These are phyloP conservation scores for Lasiodiplodia sp. DNA, from an alignment of 2,329 filamentous ascomycete genomes.

Conservation along the genomic window DNA sequence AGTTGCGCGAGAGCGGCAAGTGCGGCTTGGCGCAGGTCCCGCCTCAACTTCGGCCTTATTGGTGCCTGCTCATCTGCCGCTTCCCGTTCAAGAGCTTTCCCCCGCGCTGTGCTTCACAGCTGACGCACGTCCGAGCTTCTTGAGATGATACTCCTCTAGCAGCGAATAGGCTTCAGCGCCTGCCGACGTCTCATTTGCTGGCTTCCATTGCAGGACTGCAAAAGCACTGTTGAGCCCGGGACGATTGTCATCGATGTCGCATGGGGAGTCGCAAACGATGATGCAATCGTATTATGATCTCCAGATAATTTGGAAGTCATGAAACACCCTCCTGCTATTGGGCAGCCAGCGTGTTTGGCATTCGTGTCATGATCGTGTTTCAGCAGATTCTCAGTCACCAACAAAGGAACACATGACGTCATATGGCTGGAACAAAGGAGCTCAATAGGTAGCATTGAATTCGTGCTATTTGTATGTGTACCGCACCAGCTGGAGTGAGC, in stretches of 20 bases:
- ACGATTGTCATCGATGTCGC: neutral
- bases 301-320: neutral
- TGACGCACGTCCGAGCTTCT: neutral
- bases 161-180: neutral
- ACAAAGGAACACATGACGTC: constrained; percentile 7
- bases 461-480: constrained; percentile 21
- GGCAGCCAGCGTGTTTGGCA: neutral
- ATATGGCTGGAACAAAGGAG: neutral
- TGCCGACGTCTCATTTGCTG: neutral
- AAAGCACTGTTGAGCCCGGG: neutral
- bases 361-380: neutral
- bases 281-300: neutral
- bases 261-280: neutral
- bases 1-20: constrained; percentile 19
- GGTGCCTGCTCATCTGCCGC: constrained; percentile 3
- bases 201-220: neutral
- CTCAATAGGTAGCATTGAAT: neutral
- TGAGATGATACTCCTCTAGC: constrained; percentile 1
- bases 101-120: neutral
- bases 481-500: constrained; percentile 28
- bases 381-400: neutral
- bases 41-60: constrained; percentile 16
- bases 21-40: constrained; percentile 20
- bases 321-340: neutral
- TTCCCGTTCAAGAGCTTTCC: neutral